Evolutionary conservation across 78 protist genomes (phyloP).

Genomic region (Paratrimastix pyriformis): DNA sequence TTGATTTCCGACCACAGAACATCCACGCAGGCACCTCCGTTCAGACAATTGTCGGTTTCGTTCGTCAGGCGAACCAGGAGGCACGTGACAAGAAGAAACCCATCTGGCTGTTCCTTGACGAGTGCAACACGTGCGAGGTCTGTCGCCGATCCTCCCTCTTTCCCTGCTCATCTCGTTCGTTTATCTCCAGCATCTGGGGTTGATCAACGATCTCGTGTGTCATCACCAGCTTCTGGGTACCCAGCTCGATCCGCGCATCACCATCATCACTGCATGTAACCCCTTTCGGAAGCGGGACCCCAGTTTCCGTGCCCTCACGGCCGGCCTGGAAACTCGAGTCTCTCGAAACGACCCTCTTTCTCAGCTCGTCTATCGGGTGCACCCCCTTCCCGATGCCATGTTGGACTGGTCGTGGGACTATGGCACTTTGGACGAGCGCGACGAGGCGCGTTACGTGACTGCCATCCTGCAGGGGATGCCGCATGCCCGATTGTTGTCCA

Average conservation of each 20-base stretch:
- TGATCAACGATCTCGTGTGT: slow-evolving; percentile 35
- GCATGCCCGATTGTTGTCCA: too few species aligned
- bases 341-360: slow-evolving; percentile 44
- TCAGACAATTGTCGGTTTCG: not conserved
- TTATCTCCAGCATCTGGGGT: too few species aligned
- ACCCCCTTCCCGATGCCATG: slow-evolving; percentile 37
- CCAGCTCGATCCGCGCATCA: not conserved
- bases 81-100: too few species aligned
- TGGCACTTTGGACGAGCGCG: too few species aligned
- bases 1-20: not conserved
- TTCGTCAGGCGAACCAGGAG: too few species aligned
- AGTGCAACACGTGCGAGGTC: slow-evolving; percentile 49
- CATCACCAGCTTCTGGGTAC: slow-evolving; percentile 16
- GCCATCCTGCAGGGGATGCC: too few species aligned
- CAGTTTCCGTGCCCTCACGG: too few species aligned
- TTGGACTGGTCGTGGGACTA: slow-evolving; percentile 25
- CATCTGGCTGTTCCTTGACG: slow-evolving; percentile 49
- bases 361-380: too few species aligned
- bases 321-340: slow-evolving; percentile 19
- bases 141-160: too few species aligned
- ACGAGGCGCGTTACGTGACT: too few species aligned
- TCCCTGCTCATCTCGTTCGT: too few species aligned
- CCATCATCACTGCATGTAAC: slow-evolving; percentile 49
- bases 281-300: slow-evolving; percentile 46
- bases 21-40: slow-evolving; percentile 44